Evolutionary conservation across 2,329 filamentous ascomycete genomes (phyloP).

Genomic region (Coniochaeta ligniaria): DNA sequence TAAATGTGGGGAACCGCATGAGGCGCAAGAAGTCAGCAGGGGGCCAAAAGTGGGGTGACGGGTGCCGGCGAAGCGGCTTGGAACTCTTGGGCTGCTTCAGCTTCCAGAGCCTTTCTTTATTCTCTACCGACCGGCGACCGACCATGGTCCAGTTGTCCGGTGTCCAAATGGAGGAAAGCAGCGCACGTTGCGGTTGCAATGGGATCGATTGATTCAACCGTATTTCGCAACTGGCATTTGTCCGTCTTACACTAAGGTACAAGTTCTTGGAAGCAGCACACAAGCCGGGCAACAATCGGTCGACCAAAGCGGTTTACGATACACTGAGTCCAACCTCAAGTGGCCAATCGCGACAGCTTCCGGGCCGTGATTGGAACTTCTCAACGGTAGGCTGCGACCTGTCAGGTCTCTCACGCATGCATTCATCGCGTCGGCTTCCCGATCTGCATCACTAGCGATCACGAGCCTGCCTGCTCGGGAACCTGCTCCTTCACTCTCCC

Average conservation of each 20-base stretch:
- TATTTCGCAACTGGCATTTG: neutral
- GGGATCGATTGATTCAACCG: neutral
- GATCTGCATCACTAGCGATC: neutral
- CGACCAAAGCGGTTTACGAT: neutral
- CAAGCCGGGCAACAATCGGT: neutral
- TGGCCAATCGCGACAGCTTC: neutral
- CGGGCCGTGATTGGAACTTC: neutral
- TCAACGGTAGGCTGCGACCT: neutral
- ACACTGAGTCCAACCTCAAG: neutral
- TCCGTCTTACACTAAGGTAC: neutral
- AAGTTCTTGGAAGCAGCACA: neutral
- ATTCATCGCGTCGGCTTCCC: neutral
- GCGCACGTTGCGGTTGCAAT: neutral
- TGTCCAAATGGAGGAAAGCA: neutral
- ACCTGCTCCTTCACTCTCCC: neutral
- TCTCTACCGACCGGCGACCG: neutral
- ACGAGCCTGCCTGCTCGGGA: neutral
- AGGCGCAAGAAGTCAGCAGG: neutral
- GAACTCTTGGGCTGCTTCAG: too few species aligned
- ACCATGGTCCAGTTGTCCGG: neutral
- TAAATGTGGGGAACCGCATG: too few species aligned
- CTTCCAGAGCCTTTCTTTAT: neutral
- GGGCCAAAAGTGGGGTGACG: neutral
- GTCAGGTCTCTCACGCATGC: neutral
- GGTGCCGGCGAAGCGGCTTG: too few species aligned